Evolutionary conservation across 306 rosid genomes (phyloP).

Genomic region (Glycyrrhiza uralensis): DNA sequence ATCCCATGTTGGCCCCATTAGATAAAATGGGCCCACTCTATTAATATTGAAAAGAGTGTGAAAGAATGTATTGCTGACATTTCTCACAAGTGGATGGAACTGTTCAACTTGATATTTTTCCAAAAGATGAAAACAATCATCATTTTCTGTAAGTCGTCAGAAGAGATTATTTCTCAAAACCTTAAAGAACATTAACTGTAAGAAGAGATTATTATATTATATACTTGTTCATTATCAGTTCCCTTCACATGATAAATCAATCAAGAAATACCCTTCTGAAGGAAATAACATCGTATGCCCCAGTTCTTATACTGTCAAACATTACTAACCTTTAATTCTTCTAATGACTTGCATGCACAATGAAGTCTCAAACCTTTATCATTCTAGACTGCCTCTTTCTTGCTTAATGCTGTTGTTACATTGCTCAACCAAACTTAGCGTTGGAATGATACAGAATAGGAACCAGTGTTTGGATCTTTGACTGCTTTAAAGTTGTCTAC

Average conservation of each 20-base stretch:
- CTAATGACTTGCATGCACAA: slow-evolving; percentile 8
- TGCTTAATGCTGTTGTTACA: slow-evolving; percentile 15
- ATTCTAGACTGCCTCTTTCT: not conserved
- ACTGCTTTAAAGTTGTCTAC: slow-evolving; percentile 83
- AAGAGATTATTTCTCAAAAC: no score
- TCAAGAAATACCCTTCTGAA: not conserved
- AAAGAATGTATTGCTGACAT: not conserved
- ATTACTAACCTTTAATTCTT: slow-evolving; percentile 11
- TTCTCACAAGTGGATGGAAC: not conserved
- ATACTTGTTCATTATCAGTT: not conserved
- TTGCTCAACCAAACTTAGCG: slow-evolving; percentile 29
- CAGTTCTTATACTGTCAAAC: no score
- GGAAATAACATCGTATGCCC: no score
- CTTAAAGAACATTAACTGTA: not conserved
- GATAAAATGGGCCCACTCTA: not conserved
- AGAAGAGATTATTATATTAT: not conserved
- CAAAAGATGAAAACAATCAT: not conserved
- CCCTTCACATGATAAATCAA: slow-evolving; percentile 16
- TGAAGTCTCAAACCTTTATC: slow-evolving; percentile 9
- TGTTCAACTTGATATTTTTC: not conserved
- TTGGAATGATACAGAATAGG: slow-evolving; percentile 80
- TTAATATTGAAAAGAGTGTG: not conserved
- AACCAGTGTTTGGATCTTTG: slow-evolving; percentile 89
- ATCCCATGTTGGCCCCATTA: not conserved
- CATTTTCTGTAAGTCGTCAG: no score